Conservation (phyloP, 179 eudicot species). For the Beta lomatogona region DNA sequence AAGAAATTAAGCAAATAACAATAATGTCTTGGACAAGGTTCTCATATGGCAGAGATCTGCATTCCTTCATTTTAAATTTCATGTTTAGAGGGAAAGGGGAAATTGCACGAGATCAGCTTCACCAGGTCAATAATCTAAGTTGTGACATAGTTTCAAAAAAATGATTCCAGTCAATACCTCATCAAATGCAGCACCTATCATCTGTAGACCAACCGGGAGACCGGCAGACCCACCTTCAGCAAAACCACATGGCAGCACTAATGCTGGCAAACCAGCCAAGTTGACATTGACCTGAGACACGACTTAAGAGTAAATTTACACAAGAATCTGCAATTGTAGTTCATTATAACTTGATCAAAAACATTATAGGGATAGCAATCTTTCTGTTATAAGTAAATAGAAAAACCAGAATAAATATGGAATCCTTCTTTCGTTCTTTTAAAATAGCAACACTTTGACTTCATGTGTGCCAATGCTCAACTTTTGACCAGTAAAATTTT, state of each 20-base stretch:
- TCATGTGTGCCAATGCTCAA: too few relatives aligned
- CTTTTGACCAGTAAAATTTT: too few relatives aligned
- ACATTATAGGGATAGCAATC: not conserved
- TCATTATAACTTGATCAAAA: not conserved
- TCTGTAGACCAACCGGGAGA: constrained; percentile 88
- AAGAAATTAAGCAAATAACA: not conserved
- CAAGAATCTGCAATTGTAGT: not conserved
- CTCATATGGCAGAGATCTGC: not conserved
- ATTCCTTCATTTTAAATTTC: not conserved
- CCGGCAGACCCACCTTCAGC: constrained; percentile 54
- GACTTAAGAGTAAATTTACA: constrained; percentile 1
- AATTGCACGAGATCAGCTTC: not conserved
- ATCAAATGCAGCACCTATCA: constrained; percentile 89
- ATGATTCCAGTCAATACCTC: constrained; percentile 49
- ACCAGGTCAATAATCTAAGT: not conserved
- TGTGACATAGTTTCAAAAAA: not conserved
- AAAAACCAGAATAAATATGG: not conserved
- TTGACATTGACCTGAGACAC: constrained; percentile 82
- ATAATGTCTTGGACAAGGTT: not conserved
- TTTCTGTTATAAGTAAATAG: not conserved
- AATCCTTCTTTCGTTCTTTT: not conserved
- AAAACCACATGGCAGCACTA: constrained; percentile 91
- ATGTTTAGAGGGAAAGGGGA: not conserved
- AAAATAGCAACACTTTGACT: too few relatives aligned
- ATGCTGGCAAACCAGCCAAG: constrained; percentile 95